Percentiles rank a stretch among this genome's conserved stretches.
These are phyloP conservation scores for Pichia californica DNA, from an alignment of 805 yeast genomes.

Conservation along the genomic window DNA sequence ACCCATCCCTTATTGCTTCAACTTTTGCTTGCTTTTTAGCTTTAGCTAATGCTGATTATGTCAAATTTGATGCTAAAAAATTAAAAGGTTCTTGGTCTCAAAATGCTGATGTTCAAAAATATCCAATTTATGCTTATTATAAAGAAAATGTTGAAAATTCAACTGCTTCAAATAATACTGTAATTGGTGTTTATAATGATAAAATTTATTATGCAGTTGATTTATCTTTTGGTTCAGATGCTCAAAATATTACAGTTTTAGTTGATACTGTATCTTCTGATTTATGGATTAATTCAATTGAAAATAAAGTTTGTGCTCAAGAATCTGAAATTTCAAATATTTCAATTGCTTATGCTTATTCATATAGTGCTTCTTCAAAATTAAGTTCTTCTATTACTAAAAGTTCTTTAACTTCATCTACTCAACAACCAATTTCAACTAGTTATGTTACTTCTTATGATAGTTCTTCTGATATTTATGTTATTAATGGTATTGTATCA, in stretches of 20 bases:
- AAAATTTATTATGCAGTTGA: conserved; percentile 37
- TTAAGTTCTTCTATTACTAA: not conserved
- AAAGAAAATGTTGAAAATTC: not conserved
- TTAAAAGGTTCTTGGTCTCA: conserved; percentile 11
- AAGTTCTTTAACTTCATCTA: not conserved
- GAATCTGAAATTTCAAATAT: conserved; percentile 4
- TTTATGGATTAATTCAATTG: conserved; percentile 44
- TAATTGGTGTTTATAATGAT: conserved; percentile 15
- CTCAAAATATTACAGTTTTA: conserved; percentile 43
- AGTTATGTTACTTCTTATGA: conserved; percentile 2
- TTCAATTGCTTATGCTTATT: conserved; percentile 3
- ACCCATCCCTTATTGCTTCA: not conserved
- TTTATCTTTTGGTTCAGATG: conserved; percentile 45
- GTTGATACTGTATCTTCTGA: conserved; percentile 67
- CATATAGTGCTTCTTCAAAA: not conserved
- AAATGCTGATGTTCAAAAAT: conserved; percentile 7
- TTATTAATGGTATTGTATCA: conserved; percentile 8
- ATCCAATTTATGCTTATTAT: conserved; percentile 8
- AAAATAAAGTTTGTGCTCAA: conserved; percentile 5
- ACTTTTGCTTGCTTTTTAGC: conserved; percentile 1
- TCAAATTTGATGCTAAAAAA: conserved; percentile 8
- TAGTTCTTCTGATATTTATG: conserved; percentile 13
- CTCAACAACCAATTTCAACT: not conserved
- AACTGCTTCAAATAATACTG: conserved; percentile 5
- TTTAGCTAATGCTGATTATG: conserved; percentile 5